Base-by-base conservation (phyloP, 768 basidiomycete genomes). In the Psilocybe tampanensis region DNA sequence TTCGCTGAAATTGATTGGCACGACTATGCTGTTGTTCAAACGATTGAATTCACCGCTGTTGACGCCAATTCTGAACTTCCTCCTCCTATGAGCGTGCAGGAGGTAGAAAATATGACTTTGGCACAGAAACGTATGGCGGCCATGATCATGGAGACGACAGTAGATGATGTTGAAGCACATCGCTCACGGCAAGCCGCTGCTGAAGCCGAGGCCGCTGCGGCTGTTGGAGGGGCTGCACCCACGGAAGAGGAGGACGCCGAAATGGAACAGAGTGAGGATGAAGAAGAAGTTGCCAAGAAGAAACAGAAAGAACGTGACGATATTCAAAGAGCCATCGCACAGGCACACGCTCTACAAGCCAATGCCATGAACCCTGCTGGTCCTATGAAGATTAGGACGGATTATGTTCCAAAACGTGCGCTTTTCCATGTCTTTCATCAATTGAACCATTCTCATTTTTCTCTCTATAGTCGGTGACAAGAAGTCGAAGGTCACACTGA, bases 1-100 rank as follows among this genome's bases (percentile, higher is more conserved):
- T 95, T 97, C 67, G 93, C 94, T 43, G 93, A 95, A 69, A 98
- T 99, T 64, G 97, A 99, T 69, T 99, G 97, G 97, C 94, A 99
- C 67, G 97, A 98, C 69, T 98, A 97, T 74, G 94, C 95, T 39
- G 93, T 97, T 54, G 97, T 98, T 6, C 94, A 98, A 69, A 97
- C 95, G 18, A 95, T 97, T 64, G 97, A 99, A 68, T 99, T 98
- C 68, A 98, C 97, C 15, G 84, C 86, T 32, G 92, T 90, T 8
- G 97, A 99, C 69, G 87, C 92, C 54, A 86, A 86, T 39, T 86
- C 92, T 11, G 95, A 98, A 66, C 80, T 99, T 22, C 97, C 96
- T 11, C 88, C 92, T n/a, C 97, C 97, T 0, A 98, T 97, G 89
- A 95, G 85, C 63, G 85, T 97, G 17, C 88, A 93, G 64, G 94